These are phyloP conservation scores for Starmerella apis DNA, from an alignment of 805 yeast species.

Conservation along the genomic window DNA sequence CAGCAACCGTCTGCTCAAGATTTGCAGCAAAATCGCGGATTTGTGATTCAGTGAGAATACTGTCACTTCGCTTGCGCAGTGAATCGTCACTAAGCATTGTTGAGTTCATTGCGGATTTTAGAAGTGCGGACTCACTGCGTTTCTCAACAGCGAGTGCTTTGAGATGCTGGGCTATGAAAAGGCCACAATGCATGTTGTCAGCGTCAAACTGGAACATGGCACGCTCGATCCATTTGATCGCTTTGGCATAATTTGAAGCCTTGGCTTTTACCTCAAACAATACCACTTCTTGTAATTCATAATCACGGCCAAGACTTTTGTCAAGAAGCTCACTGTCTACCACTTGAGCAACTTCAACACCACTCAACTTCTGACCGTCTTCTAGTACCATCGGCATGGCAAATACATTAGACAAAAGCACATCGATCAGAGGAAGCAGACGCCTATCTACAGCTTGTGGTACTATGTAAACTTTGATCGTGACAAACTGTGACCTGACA, in stretches of 20 bases:
- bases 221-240: slow-evolving; percentile 67
- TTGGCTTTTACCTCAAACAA: slow-evolving; percentile 53
- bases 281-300: slow-evolving; percentile 56
- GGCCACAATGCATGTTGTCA: slow-evolving; percentile 60
- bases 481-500: slow-evolving; percentile 66
- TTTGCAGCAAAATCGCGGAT: slow-evolving; percentile 42
- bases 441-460: slow-evolving; percentile 43
- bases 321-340: slow-evolving; percentile 61
- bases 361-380: slow-evolving; percentile 50
- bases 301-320: slow-evolving; percentile 46
- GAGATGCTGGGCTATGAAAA: slow-evolving; percentile 51
- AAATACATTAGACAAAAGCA: slow-evolving; percentile 55
- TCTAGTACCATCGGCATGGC: slow-evolving; percentile 58
- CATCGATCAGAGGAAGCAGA: slow-evolving; percentile 53
- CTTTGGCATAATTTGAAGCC: slow-evolving; percentile 49
- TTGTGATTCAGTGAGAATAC: slow-evolving; percentile 50
- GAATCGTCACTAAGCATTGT: slow-evolving; percentile 49
- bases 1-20: slow-evolving; percentile 39
- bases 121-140: slow-evolving; percentile 53
- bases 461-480: slow-evolving; percentile 51
- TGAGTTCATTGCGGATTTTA: slow-evolving; percentile 51
- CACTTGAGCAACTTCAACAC: slow-evolving; percentile 64
- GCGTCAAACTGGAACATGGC: slow-evolving; percentile 56
- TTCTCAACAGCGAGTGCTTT: slow-evolving; percentile 53
- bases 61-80: slow-evolving; percentile 54